Evolutionary conservation across 768 basidiomycete genomes (phyloP).

Genomic region (Leccinum disarticulatum): DNA sequence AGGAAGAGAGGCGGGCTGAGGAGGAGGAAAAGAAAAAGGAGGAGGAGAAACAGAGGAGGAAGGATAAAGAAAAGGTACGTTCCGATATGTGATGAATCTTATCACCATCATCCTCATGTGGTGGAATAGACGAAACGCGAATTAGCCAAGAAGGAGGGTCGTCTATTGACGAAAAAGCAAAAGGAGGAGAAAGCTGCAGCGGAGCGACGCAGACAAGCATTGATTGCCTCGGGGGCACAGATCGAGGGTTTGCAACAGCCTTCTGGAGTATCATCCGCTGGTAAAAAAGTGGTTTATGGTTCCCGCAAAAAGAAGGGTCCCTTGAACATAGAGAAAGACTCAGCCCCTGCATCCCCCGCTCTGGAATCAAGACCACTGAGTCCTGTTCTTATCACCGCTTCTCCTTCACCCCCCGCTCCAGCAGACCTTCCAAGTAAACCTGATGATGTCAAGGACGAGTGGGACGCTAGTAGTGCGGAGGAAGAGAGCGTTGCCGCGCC

Average conservation of each 20-base stretch:
- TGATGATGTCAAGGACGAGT: slow-evolving; percentile 48
- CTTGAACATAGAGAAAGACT: slow-evolving; percentile 41
- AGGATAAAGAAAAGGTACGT: slow-evolving; percentile 84
- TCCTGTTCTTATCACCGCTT: slow-evolving; percentile 24
- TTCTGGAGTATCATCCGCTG: slow-evolving; percentile 38
- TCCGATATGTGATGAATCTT: background rate
- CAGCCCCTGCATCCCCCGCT: slow-evolving; percentile 44
- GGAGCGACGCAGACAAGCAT: slow-evolving; percentile 86
- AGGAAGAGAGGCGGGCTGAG: slow-evolving; percentile 77
- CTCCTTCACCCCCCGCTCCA: slow-evolving; percentile 27
- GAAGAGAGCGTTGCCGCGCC: slow-evolving; percentile 32
- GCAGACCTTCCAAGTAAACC: slow-evolving; percentile 26
- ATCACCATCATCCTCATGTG: slow-evolving; percentile 1
- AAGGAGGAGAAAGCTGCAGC: slow-evolving; percentile 90
- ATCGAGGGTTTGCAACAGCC: slow-evolving; percentile 84
- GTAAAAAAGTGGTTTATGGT: slow-evolving; percentile 80
- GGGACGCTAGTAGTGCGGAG: slow-evolving; percentile 51
- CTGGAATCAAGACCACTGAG: slow-evolving; percentile 55
- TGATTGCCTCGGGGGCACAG: slow-evolving; percentile 84
- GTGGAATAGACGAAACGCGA: slow-evolving; percentile 77
- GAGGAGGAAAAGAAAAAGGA: slow-evolving; percentile 79
- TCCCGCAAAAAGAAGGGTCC: slow-evolving; percentile 78
- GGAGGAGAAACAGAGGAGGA: slow-evolving; percentile 79
- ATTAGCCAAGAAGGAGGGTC: slow-evolving; percentile 89
- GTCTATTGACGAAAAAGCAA: slow-evolving; percentile 94